These are phyloP conservation scores for Aureobasidium lini DNA, from an alignment of 2,329 filamentous ascomycete species.

Conservation along the genomic window DNA sequence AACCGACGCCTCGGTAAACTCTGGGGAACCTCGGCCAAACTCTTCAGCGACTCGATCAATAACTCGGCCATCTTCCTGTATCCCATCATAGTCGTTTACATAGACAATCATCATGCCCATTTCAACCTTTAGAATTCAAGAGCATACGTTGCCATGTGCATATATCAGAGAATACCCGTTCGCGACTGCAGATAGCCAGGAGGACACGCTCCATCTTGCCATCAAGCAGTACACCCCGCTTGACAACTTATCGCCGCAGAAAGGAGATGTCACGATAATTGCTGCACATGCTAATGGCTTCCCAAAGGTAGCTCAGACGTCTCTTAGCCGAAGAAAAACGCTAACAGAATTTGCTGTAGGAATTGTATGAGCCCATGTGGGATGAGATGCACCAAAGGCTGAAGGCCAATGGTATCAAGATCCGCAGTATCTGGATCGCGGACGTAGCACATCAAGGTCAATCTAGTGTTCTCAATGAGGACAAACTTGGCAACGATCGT, in stretches of 20 bases:
- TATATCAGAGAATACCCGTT: slow-evolving; percentile 77
- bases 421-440: slow-evolving; percentile 81
- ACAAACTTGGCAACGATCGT: slow-evolving; percentile 76
- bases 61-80: background rate
- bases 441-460: slow-evolving; percentile 81
- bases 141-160: slow-evolving; percentile 65
- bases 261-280: slow-evolving; percentile 77
- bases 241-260: slow-evolving; percentile 58
- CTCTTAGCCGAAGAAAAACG: background rate
- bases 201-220: slow-evolving; percentile 64
- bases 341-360: slow-evolving; percentile 40
- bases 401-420: slow-evolving; percentile 54
- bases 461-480: slow-evolving; percentile 71
- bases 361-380: slow-evolving; percentile 89
- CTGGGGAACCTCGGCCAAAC: slow-evolving; percentile 4
- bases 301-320: slow-evolving; percentile 51
- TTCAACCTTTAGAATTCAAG: slow-evolving; percentile 55
- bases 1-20: slow-evolving; percentile 4
- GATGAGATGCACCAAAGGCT: slow-evolving; percentile 63
- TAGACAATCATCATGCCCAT: slow-evolving; percentile 26
- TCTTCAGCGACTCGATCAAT: background rate
- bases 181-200: slow-evolving; percentile 63
- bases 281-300: slow-evolving; percentile 88
- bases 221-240: slow-evolving; percentile 85
- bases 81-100: background rate